A percentile compares a stretch with the other conserved stretches of the same genome.
Conservation (phyloP, 371 early-diverging fungal genomes). For the Batrachochytrium dendrobatidis region DNA sequence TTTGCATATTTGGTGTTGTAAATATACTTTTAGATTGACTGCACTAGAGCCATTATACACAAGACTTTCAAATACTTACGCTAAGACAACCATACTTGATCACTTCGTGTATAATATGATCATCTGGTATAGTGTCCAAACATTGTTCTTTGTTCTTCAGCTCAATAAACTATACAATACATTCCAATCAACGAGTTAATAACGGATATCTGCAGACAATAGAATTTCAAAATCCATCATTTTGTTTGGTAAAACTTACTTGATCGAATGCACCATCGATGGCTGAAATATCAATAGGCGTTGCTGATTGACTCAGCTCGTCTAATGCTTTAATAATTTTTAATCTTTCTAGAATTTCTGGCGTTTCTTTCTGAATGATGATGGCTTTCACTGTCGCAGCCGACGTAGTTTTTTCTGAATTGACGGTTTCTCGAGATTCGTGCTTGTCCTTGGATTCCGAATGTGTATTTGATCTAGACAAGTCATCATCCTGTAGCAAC, state of each 20-base stretch:
- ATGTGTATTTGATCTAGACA: too few relatives aligned
- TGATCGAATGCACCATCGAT: constrained; percentile 1
- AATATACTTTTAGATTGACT: not conserved
- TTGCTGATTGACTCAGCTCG: too few relatives aligned
- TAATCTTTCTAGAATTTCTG: too few relatives aligned
- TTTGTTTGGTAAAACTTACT: not conserved
- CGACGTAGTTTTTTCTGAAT: too few relatives aligned
- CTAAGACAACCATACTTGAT: constrained; percentile 17
- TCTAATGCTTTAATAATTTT: too few relatives aligned
- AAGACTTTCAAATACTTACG: constrained; percentile 7
- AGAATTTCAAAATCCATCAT: constrained; percentile 3
- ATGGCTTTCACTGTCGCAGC: too few relatives aligned
- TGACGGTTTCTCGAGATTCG: too few relatives aligned
- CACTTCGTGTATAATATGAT: constrained; percentile 21
- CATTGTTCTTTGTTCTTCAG: constrained; percentile 15
- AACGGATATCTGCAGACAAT: not conserved
- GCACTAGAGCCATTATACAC: not conserved
- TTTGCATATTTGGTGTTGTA: not conserved
- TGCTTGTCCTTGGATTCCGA: too few relatives aligned
- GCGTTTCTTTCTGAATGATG: too few relatives aligned
- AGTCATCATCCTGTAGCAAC: too few relatives aligned
- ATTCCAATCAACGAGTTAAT: not conserved
- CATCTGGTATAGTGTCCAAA: not conserved
- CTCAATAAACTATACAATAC: constrained; percentile 14
- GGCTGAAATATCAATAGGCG: not conserved